Conservation (phyloP, 345 rosid species). For the Durio zibethinus region DNA sequence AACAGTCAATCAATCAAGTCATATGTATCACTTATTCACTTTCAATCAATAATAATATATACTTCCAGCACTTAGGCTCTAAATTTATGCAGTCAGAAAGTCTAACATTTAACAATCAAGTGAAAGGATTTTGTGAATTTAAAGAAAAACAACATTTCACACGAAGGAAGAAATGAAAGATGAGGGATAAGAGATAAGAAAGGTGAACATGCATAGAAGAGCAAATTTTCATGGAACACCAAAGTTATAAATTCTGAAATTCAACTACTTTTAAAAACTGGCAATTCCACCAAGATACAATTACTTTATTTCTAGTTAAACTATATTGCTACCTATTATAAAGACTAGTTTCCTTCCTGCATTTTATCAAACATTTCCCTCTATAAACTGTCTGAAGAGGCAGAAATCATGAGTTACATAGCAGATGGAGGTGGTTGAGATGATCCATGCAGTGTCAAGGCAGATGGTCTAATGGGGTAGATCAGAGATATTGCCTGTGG, state of each 20-base stretch:
- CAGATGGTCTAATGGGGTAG: neutral
- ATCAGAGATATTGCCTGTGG: neutral
- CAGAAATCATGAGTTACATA: neutral
- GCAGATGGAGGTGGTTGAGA: neutral
- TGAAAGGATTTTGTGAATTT: neutral
- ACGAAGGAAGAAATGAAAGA: neutral
- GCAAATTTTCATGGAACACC: neutral
- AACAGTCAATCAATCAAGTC: neutral
- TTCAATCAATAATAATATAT: neutral
- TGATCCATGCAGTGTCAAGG: neutral
- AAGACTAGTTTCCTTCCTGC: neutral
- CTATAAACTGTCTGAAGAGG: neutral
- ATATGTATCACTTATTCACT: neutral
- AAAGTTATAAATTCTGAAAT: neutral
- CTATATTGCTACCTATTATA: neutral
- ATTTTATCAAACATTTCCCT: neutral
- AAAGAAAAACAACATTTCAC: neutral
- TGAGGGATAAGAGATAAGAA: neutral
- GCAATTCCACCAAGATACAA: neutral
- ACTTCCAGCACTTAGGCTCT: neutral
- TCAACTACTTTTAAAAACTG: neutral
- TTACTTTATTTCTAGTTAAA: constrained; percentile 4
- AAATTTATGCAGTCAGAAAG: neutral
- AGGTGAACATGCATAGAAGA: neutral
- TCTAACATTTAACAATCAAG: neutral